Base-by-base conservation (phyloP, 805 yeast genomes). In the Yarrowia sp. region DNA sequence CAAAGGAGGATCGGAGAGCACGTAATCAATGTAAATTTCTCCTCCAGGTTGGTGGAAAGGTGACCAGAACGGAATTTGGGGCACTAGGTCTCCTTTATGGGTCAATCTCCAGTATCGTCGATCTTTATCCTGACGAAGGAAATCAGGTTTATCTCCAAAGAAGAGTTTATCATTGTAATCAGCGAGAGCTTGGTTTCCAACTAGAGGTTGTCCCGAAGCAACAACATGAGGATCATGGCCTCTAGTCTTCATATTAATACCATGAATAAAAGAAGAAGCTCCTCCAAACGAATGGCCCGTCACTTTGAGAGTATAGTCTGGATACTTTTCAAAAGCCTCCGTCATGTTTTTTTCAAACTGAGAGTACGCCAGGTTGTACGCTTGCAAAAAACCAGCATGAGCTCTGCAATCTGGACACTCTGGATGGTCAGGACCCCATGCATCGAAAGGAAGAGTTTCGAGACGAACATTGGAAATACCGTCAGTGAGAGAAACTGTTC, bases 261-360 rank as follows among this genome's bases (percentile, higher is more conserved):
- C 53, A 6, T 48, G 53, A 10, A 48, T 17, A 15, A 11, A 48
- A 11, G 53, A 15, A 7, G 53, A 38, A 3, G 53, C 53, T 33
- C 53, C 53, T 48, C 53, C 53, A 38, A 48, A 32, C 0, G 53
- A 48, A 9, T 48, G 53, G 32, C 53, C 53, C 5, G 53, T 48
- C 31, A 48, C 53, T 13, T 48, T 48, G 39, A 48, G 53, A 33
- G 53, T 32, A 28, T 48, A 48, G 15, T 48, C 53, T 1, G 53
- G 53, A 28, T 48, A 48, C 53, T 48, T 48, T 33, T 48, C 15
- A 7, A 48, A 48, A 3, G 53, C 18, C 8, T 32, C 53, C 1
- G 53, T 48, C 53, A 48, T 48, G 15, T 48, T 48, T 11, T 48
- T 32, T 13, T 48, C 53, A 17, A 48, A 48, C 15, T 33, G 39